Conservation (phyloP, 2,329 filamentous ascomycete species). For the Lasiodiplodia sp. region DNA sequence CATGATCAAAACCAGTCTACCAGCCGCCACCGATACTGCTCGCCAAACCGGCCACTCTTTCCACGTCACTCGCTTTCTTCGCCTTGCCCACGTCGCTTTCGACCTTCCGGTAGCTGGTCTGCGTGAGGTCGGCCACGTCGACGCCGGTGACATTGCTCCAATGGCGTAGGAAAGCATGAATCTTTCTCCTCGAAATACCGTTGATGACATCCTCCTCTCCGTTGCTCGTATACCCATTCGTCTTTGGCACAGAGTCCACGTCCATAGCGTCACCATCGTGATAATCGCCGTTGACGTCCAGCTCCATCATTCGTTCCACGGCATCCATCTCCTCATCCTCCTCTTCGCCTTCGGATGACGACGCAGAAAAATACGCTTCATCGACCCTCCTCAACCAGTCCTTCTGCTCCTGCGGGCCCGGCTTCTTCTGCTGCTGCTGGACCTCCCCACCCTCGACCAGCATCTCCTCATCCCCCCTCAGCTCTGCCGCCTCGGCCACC, state of each 20-base stretch:
- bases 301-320: slow-evolving; percentile 31
- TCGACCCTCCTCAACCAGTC: slow-evolving; percentile 61
- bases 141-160: slow-evolving; percentile 80
- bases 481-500: slow-evolving; percentile 72
- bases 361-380: slow-evolving; percentile 84
- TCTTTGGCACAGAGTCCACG: neutral
- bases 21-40: slow-evolving; percentile 93
- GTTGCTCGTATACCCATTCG: neutral
- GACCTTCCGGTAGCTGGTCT: slow-evolving; percentile 90
- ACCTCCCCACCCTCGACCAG: slow-evolving; percentile 38
- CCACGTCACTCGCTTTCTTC: slow-evolving; percentile 70
- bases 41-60: slow-evolving; percentile 86
- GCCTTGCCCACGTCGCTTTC: slow-evolving; percentile 91
- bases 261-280: slow-evolving; percentile 17
- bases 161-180: slow-evolving; percentile 74
- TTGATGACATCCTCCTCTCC: slow-evolving; percentile 52
- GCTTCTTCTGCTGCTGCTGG: slow-evolving; percentile 57
- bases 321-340: slow-evolving; percentile 46
- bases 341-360: slow-evolving; percentile 57
- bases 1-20: slow-evolving; percentile 54
- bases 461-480: slow-evolving; percentile 43
- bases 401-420: slow-evolving; percentile 81
- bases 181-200: slow-evolving; percentile 70
- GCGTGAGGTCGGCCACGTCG: slow-evolving; percentile 73
- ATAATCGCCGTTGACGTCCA: slow-evolving; percentile 14